Base-by-base conservation (phyloP, 2,329 filamentous ascomycete genomes). In the Pyrenochaeta sp. region DNA sequence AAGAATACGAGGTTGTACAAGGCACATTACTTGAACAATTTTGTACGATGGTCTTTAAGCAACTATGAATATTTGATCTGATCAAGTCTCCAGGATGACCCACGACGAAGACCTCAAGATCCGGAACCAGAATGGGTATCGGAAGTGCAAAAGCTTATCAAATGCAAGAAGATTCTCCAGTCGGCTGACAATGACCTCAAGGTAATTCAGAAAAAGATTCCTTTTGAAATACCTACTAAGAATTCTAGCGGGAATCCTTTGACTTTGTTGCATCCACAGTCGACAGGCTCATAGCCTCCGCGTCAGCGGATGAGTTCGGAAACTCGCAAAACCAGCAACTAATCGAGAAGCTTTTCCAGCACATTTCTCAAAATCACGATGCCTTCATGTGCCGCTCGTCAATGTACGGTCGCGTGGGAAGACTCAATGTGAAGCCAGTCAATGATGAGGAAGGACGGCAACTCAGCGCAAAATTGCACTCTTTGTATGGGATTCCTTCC, bases 401-500 rank as follows among this genome's bases (percentile, higher is more conserved):
- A 14, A 74, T 90, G 2, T 68, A 58, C 32, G 18, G 79, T 8
- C 77, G 80, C n/a, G 79, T 81, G 3, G 79, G 79, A 14, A 75
- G 71, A 15, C 65, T 60, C 9, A 59, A 63, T 4, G 74, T 77
- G 41, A 60, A 50, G 26, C 58, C 71, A 6, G 73, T 73, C 3
- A 52, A 65, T 7, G 75, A 71, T 9, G 71, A 71, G 18, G 66
- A 73, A 36, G 62, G 76, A 22, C 80, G 81, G 20, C 88, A 90
- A 70, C 74, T 81, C 53, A 86, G 83, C 51, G 88, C 88, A 17
- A 87, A 86, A 62, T 72, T 92, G 17, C 87, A 90, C 64, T 83
- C 82, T 51, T 73, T 89, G 19, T 86, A 83, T 51, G 88, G 88
- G 13, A 78, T 81, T n/a, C 81, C 85, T 0, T 72, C 84, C 4